Conservation (phyloP, 805 yeast species). For the Blastobotrys americana region DNA sequence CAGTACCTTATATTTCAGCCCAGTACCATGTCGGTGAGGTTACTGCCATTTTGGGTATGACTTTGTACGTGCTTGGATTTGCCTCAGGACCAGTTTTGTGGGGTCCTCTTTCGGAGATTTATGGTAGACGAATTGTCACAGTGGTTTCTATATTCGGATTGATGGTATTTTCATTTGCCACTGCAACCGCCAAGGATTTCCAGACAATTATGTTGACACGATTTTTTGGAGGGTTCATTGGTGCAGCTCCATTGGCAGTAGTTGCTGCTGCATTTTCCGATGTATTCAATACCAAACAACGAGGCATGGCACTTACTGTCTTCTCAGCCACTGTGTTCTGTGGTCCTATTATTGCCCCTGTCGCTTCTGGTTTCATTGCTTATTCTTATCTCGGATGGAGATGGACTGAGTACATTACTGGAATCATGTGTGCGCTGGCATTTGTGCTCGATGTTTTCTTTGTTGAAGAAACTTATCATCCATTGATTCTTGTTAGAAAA, state of each 20-base stretch:
- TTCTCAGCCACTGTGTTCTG: conserved; percentile 68
- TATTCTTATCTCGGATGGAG: conserved; percentile 67
- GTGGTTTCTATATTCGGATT: conserved; percentile 51
- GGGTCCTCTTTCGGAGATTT: conserved; percentile 82
- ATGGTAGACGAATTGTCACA: conserved; percentile 61
- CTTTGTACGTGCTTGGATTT: conserved; percentile 85
- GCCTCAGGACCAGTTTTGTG: conserved; percentile 88
- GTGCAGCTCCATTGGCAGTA: conserved; percentile 79
- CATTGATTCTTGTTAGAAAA: conserved; percentile 53
- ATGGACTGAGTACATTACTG: conserved; percentile 70
- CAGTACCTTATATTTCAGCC: conserved; percentile 41
- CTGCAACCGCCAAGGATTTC: conserved; percentile 69
- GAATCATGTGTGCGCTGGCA: conserved; percentile 48
- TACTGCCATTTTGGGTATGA: conserved; percentile 67
- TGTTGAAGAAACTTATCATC: conserved; percentile 65
- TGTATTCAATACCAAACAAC: conserved; percentile 52
- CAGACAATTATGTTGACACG: conserved; percentile 74
- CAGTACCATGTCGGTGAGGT: conserved; percentile 55
- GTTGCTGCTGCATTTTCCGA: conserved; percentile 86
- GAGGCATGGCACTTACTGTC: conserved; percentile 71
- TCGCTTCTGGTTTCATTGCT: conserved; percentile 64
- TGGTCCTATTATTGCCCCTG: conserved; percentile 81
- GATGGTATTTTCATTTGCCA: conserved; percentile 58
- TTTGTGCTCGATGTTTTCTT: conserved; percentile 38
- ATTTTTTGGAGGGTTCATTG: conserved; percentile 72